phyloP scores from a whole-genome alignment of 495 filamentous ascomycete species.

The Penicillium riverlandense region DNA sequence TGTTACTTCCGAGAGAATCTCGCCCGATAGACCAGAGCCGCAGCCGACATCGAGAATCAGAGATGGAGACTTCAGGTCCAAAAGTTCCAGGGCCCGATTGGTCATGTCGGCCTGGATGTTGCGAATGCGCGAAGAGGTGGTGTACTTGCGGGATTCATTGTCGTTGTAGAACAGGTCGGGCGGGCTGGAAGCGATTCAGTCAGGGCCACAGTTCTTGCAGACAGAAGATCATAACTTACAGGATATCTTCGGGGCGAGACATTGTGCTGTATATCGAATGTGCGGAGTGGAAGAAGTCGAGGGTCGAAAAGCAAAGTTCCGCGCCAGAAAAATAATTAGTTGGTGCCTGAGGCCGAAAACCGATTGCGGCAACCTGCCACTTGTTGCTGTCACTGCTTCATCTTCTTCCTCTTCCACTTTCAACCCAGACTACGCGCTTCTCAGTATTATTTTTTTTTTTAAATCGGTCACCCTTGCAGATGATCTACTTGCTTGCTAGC shows the following conservation, averaged over 20 bases:
- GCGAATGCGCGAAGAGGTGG: slow-evolving; percentile 91
- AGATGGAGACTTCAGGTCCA: slow-evolving; percentile 71
- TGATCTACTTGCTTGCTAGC: too few species aligned
- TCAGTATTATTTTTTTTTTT: too few species aligned
- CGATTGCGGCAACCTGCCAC: slow-evolving; percentile 3
- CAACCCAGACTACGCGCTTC: too few species aligned
- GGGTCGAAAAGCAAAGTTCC: not conserved
- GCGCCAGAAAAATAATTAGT: not conserved
- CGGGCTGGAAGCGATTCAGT: slow-evolving; percentile 45
- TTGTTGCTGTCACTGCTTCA: too few species aligned
- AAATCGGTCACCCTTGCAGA: too few species aligned
- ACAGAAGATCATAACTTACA: slow-evolving; percentile 46
- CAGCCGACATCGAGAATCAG: slow-evolving; percentile 93
- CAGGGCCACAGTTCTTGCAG: not conserved
- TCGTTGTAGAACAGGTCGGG: slow-evolving; percentile 98
- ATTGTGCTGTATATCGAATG: slow-evolving; percentile 40
- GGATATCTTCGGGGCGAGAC: slow-evolving; percentile 92
- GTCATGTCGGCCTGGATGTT: slow-evolving; percentile 95
- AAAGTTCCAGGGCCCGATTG: slow-evolving; percentile 80
- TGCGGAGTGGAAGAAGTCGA: not conserved
- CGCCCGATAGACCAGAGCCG: slow-evolving; percentile 89
- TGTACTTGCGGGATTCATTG: slow-evolving; percentile 90
- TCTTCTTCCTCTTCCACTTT: too few species aligned
- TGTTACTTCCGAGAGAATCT: slow-evolving; percentile 68
- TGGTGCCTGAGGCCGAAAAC: slow-evolving; percentile 20